These are phyloP conservation scores for Ophiostoma piceae DNA, from an alignment of 2,329 filamentous ascomycete species.

Conservation along the genomic window DNA sequence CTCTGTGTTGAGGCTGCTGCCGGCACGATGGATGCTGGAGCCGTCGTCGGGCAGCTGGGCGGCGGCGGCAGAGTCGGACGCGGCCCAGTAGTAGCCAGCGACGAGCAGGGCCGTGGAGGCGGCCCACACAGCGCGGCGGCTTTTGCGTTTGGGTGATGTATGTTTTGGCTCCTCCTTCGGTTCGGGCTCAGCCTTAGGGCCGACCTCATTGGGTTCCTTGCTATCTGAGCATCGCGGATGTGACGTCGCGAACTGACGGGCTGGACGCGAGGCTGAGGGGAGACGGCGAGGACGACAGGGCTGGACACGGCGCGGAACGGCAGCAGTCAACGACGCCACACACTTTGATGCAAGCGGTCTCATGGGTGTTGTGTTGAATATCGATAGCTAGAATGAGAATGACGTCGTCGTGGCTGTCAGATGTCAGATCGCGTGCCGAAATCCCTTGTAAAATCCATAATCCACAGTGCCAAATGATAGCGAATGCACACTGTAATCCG, in stretches of 20 bases:
- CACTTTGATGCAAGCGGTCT: background rate
- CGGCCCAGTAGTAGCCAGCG: conserved; percentile 7
- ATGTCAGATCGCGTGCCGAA: background rate
- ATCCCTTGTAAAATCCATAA: background rate
- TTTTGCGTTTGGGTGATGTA: background rate
- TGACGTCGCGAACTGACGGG: background rate
- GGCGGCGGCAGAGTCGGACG: background rate
- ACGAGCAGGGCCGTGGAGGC: background rate
- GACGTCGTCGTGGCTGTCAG: background rate
- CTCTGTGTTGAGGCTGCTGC: conserved; percentile 47
- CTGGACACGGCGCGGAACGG: background rate
- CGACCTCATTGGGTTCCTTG: background rate
- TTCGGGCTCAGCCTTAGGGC: background rate
- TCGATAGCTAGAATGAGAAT: too few species aligned
- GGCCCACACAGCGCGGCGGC: background rate
- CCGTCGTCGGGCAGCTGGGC: conserved; percentile 11
- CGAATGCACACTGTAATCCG: background rate
- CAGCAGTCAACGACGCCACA: background rate
- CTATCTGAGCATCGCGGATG: background rate
- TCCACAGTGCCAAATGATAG: conserved; percentile 3
- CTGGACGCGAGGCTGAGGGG: background rate
- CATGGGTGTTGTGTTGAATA: background rate
- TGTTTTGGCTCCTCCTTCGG: background rate
- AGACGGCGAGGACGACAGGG: background rate
- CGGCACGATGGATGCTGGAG: conserved; percentile 6